Evolutionary conservation across 768 basidiomycete genomes (phyloP).

Genomic region (Xerocomellus intermedius): DNA sequence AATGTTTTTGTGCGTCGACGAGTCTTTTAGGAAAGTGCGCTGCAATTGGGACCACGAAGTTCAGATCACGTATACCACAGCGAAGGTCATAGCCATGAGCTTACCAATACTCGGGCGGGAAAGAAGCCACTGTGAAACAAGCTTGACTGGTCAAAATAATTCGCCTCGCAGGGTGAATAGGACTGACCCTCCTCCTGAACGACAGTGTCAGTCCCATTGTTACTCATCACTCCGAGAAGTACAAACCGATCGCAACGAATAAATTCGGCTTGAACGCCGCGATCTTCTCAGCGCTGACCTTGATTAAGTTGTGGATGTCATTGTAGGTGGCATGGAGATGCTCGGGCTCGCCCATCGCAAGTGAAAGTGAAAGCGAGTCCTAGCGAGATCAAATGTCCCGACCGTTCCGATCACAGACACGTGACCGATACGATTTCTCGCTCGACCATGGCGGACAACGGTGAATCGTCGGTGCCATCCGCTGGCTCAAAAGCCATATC

Average conservation of each 20-base stretch:
- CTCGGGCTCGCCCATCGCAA: conserved; percentile 42
- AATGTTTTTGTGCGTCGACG: conserved; percentile 69
- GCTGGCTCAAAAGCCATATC: conserved; percentile 61
- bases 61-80: neutral
- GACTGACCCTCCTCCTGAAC: conserved; percentile 79
- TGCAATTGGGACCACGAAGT: conserved; percentile 25
- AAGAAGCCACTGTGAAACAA: conserved; percentile 75
- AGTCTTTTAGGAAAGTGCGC: conserved; percentile 83
- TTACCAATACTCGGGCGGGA: conserved; percentile 87
- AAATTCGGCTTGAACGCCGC: conserved; percentile 85
- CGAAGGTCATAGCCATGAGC: conserved; percentile 1
- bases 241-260: conserved; percentile 76
- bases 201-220: neutral
- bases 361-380: neutral
- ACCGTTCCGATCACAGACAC: conserved; percentile 4
- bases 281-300: conserved; percentile 62
- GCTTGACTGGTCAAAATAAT: conserved; percentile 13
- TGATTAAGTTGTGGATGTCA: conserved; percentile 88
- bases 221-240: neutral
- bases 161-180: conserved; percentile 10
- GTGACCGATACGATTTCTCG: conserved; percentile 11
- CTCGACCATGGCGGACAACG: conserved; percentile 16
- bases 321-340: conserved; percentile 84
- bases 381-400: neutral
- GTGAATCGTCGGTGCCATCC: conserved; percentile 19